Percentiles rank a stretch among this genome's conserved stretches.
Evolutionary conservation across 2,329 filamentous ascomycete species (phyloP).

Genomic region (Cladosporium sp.): DNA sequence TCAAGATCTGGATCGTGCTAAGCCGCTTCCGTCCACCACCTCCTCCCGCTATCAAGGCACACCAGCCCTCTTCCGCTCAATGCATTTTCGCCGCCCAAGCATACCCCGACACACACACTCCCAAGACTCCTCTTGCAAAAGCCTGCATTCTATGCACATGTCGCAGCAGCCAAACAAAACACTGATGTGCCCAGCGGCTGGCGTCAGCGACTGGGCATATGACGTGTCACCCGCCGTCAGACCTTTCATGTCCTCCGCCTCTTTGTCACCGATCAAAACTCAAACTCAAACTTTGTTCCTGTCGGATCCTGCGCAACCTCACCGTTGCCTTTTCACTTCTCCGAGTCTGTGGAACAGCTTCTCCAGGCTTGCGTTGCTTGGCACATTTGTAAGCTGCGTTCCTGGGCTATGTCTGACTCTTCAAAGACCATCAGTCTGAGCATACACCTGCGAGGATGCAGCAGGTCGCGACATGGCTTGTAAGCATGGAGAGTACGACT

Average conservation of each 20-base stretch:
- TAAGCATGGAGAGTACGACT: no score
- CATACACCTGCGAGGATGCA: no score
- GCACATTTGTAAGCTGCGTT: not conserved
- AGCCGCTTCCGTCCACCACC: not conserved
- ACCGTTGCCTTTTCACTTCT: not conserved
- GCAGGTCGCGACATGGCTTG: no score
- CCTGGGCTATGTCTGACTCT: no score
- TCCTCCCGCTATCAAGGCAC: not conserved
- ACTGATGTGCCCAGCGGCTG: not conserved
- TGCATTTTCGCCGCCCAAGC: not conserved
- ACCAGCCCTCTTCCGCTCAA: not conserved
- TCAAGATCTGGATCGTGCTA: slow-evolving; percentile 7
- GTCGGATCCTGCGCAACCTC: not conserved
- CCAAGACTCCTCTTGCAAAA: not conserved
- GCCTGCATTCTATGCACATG: not conserved
- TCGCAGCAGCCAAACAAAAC: not conserved
- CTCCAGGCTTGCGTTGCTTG: not conserved
- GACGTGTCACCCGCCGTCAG: not conserved
- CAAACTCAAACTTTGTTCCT: not conserved
- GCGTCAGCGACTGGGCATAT: not conserved
- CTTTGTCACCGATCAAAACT: not conserved
- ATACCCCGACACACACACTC: not conserved
- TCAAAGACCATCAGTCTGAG: no score
- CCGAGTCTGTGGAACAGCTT: not conserved
- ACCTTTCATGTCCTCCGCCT: not conserved